A percentile compares a stretch with the other conserved stretches of the same genome.
Evolutionary conservation across 495 filamentous ascomycete species (phyloP).

Genomic region (Saxophila tyrrhenica): DNA sequence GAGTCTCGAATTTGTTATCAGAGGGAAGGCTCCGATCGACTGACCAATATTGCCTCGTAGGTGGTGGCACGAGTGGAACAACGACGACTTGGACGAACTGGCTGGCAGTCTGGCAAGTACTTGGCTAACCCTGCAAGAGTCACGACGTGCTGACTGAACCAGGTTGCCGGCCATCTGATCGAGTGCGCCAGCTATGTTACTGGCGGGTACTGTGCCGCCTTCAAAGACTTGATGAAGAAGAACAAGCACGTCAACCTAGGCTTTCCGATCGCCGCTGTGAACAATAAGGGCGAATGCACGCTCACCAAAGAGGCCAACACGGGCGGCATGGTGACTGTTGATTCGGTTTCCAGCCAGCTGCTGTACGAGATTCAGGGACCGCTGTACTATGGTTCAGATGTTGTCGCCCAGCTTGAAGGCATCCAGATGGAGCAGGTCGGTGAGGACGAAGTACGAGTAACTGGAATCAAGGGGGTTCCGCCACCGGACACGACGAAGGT

Average conservation of each 20-base stretch:
- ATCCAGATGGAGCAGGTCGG: slow-evolving; percentile 27
- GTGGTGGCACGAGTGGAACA: slow-evolving; percentile 27
- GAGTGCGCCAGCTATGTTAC: slow-evolving; percentile 25
- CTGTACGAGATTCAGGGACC: slow-evolving; percentile 30
- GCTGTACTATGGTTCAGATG: slow-evolving; percentile 26
- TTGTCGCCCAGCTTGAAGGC: slow-evolving; percentile 26
- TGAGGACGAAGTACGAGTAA: slow-evolving; percentile 24
- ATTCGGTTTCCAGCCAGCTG: slow-evolving; percentile 20
- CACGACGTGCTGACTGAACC: too few relatives aligned
- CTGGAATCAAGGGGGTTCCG: slow-evolving; percentile 28
- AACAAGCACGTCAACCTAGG: slow-evolving; percentile 21
- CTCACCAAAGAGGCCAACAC: slow-evolving; percentile 22
- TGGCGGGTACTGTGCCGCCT: slow-evolving; percentile 21
- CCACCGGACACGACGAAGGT: slow-evolving; percentile 31
- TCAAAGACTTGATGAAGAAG: slow-evolving; percentile 21
- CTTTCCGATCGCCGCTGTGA: slow-evolving; percentile 24
- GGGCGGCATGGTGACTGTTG: slow-evolving; percentile 19
- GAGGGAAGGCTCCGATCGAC: neutral
- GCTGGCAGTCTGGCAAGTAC: slow-evolving; percentile 22
- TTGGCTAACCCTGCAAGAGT: too few relatives aligned
- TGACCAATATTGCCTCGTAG: neutral
- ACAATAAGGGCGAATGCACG: slow-evolving; percentile 16
- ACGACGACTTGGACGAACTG: slow-evolving; percentile 21
- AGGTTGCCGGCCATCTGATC: slow-evolving; percentile 26
- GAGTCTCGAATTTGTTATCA: neutral